Conservation (phyloP, 2,329 filamentous ascomycete genomes). For the Pestalotiopsis sp. region DNA sequence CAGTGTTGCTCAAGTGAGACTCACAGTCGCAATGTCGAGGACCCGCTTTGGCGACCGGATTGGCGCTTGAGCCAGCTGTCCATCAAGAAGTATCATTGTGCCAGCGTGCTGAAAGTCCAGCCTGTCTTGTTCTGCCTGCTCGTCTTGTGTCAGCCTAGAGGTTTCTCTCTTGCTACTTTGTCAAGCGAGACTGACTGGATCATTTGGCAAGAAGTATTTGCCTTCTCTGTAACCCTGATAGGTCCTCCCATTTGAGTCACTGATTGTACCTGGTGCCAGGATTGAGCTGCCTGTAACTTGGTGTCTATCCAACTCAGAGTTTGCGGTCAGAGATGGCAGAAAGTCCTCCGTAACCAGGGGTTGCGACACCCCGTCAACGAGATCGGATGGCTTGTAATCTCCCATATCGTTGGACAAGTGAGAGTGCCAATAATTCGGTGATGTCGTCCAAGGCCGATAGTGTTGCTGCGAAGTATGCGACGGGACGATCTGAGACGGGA, state of each 20-base stretch:
- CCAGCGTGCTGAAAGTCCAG: background rate
- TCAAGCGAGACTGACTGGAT: no score
- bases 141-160: background rate
- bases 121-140: background rate
- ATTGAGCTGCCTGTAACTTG: background rate
- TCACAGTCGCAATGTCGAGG: background rate
- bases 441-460: background rate
- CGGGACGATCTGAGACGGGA: background rate
- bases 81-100: background rate
- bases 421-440: background rate
- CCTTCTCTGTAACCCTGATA: conserved; percentile 11
- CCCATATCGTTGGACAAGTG: background rate
- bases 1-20: background rate
- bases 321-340: background rate
- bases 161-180: no score
- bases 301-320: background rate
- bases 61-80: background rate
- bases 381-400: background rate
- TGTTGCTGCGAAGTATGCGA: background rate
- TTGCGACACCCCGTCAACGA: background rate
- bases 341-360: background rate
- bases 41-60: background rate
- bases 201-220: conserved; percentile 10
- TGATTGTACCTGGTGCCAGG: background rate
- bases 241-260: conserved; percentile 4